phyloP scores from a whole-genome alignment of 2,329 filamentous ascomycete species.

The Drechslerella coelobrocha region DNA sequence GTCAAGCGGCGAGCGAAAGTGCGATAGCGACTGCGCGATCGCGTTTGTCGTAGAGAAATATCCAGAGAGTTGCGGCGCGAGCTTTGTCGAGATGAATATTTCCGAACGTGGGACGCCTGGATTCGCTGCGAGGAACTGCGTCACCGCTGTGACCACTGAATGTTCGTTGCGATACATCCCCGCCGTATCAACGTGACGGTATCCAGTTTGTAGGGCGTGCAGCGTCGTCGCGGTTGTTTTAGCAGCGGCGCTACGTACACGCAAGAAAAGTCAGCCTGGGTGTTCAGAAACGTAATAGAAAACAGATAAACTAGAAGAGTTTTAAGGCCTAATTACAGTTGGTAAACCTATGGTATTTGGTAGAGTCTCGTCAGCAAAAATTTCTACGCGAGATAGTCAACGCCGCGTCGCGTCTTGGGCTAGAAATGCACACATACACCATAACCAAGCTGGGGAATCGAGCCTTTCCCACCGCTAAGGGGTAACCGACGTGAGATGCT shows the following conservation, averaged over 20 bases:
- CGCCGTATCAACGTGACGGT: constrained; percentile 68
- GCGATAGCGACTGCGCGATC: constrained; percentile 43
- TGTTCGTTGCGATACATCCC: constrained; percentile 67
- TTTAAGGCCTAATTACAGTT: constrained; percentile 36
- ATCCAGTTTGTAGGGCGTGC: constrained; percentile 63
- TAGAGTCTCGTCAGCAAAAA: background rate
- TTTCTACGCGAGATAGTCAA: background rate
- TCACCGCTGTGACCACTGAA: constrained; percentile 64
- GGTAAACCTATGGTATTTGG: constrained; percentile 27
- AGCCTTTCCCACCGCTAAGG: constrained; percentile 32
- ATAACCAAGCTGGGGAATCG: constrained; percentile 46
- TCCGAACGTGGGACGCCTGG: constrained; percentile 64
- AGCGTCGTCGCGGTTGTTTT: constrained; percentile 58
- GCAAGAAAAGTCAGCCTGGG: background rate
- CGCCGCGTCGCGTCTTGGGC: background rate
- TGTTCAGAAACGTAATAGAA: too few relatives aligned
- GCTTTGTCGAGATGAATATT: constrained; percentile 70
- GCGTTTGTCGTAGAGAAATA: constrained; percentile 69
- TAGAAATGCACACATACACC: constrained; percentile 10
- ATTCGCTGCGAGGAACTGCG: constrained; percentile 54
- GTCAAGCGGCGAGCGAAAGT: constrained; percentile 38
- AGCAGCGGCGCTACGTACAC: constrained; percentile 56
- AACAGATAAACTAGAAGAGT: too few relatives aligned
- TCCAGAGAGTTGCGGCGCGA: constrained; percentile 63
- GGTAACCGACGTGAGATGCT: constrained; percentile 39